Percentiles rank a stretch among this genome's conserved stretches.
These are phyloP conservation scores for Castanopsis chinensis DNA, from an alignment of 306 rosid genomes.

Conservation along the genomic window DNA sequence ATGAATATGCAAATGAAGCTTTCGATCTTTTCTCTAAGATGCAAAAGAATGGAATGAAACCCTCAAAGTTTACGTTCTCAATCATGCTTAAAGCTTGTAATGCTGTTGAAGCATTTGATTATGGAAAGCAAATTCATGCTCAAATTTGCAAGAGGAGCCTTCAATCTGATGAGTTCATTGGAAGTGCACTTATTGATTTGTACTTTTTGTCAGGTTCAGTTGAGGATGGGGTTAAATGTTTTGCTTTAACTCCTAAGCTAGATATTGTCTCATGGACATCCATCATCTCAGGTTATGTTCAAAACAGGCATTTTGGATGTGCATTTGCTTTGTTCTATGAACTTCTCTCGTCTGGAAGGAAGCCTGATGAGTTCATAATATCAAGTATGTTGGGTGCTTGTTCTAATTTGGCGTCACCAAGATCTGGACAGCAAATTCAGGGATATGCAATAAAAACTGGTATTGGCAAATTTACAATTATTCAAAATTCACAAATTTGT, in stretches of 20 bases:
- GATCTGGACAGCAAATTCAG: constrained; percentile 56
- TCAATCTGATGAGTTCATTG: constrained; percentile 52
- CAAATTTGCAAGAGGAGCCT: constrained; percentile 45
- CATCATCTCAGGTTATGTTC: constrained; percentile 48
- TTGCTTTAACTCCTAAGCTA: constrained; percentile 34
- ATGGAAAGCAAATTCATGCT: constrained; percentile 53
- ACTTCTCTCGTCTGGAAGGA: constrained; percentile 31
- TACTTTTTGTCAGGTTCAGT: constrained; percentile 39
- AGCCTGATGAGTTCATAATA: constrained; percentile 48
- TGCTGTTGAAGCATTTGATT: constrained; percentile 33
- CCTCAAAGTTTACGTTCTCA: constrained; percentile 57
- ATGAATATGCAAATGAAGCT: constrained; percentile 30
- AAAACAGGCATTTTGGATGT: constrained; percentile 39
- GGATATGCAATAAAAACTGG: constrained; percentile 46
- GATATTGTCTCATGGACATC: constrained; percentile 55
- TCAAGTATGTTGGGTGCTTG: constrained; percentile 47
- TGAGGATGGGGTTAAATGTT: constrained; percentile 46
- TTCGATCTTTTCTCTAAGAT: constrained; percentile 44
- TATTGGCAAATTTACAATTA: constrained; percentile 25
- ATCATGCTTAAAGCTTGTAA: constrained; percentile 48
- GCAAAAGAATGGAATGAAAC: constrained; percentile 44
- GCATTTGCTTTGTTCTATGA: constrained; percentile 42
- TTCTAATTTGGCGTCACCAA: constrained; percentile 44
- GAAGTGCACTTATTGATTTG: constrained; percentile 48
- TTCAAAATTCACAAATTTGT: constrained; percentile 55